Evolutionary conservation across 371 early-diverging fungal species (phyloP), one percentile per base, ranked within the genome.

Genomic region (Mucor lusitanicus): DNA sequence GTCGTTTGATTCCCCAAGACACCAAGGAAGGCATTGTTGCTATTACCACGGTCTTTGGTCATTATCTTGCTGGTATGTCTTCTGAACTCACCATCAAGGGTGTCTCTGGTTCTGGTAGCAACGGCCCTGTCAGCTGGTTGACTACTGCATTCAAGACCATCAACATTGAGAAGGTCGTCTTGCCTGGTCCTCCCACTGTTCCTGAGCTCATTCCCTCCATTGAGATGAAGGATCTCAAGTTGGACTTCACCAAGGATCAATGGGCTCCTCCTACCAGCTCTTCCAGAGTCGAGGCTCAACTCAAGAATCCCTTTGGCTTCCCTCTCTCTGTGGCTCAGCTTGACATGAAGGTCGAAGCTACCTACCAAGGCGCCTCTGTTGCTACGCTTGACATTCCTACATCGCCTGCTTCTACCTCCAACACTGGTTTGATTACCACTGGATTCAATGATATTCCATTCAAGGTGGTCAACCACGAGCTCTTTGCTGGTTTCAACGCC

Each of bases 221-320:
- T 27, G 72, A 77, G 12, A 72, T 86, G 72, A 84, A 78, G 69
- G 76, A 84, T 17, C 73, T 85, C 66, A 71, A 72, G 12, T 63
- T 86, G 48, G 85, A 85, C 64, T 86, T 86, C 59, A 88, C 87
- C 39, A 76, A 76, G 21, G 71, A 77, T 64, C 75, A 78, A 46
- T 86, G 85, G 72, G 72, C 72, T 50, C 80, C 85, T 50, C 64
- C 73, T 59, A 76, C 81, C 12, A 78, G 84, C 13, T 86, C 87
- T 19, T 77, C 72, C 55, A 59, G 78, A 57, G 82, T 84, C 58
- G 79, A 85, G 37, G 76, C 70, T 30, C 81, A 84, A 64, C 77
- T 82, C 62, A 73, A 86, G 68, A 83, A 73, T 65, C 87, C 88
- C 3, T 87, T 87, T 33, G 78, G 85, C 11, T 86, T 87, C 87